A percentile compares a stretch with the other conserved stretches of the same genome.
phyloP scores from a whole-genome alignment of 495 filamentous ascomycete genomes.

The Xylaria nigripes region DNA sequence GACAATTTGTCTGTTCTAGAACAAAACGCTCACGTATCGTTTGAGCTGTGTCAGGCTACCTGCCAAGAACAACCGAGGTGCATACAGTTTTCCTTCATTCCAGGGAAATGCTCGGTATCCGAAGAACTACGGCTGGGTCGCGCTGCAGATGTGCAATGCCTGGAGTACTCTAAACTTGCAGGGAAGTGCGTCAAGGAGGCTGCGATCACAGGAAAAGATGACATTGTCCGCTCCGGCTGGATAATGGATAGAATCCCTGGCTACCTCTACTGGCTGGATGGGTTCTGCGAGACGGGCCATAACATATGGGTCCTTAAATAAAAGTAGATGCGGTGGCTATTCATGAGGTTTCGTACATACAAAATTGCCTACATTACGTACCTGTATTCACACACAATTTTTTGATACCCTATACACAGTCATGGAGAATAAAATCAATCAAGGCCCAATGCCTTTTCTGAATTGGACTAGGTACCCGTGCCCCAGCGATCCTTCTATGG shows the following conservation, averaged over 20 bases:
- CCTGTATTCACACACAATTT: not conserved
- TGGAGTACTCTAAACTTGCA: constrained; percentile 9
- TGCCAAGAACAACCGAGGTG: constrained; percentile 29
- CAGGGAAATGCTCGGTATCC: constrained; percentile 22
- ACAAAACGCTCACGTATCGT: constrained; percentile 13
- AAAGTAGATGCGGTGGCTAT: not conserved
- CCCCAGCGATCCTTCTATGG: too few species aligned
- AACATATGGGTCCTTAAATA: constrained; percentile 8
- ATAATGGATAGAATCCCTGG: constrained; percentile 11
- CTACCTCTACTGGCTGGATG: constrained; percentile 8
- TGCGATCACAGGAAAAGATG: constrained; percentile 5
- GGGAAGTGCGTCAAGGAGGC: constrained; percentile 13
- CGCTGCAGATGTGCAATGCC: constrained; percentile 5
- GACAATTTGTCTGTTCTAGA: constrained; percentile 29
- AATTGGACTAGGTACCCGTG: too few species aligned
- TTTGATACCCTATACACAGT: not conserved
- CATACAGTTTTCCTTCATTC: constrained; percentile 31
- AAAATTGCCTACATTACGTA: not conserved
- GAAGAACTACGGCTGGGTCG: constrained; percentile 8
- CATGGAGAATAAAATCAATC: not conserved
- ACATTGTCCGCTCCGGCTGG: constrained; percentile 10
- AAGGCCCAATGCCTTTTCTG: too few species aligned
- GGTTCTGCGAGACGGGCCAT: constrained; percentile 5
- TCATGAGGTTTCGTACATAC: not conserved
- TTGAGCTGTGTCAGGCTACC: constrained; percentile 24